Evolutionary conservation across 352 stramenopile species (phyloP), one percentile per base, ranked within the genome.

Genomic region (Globisporangium rhizosaccharum): DNA sequence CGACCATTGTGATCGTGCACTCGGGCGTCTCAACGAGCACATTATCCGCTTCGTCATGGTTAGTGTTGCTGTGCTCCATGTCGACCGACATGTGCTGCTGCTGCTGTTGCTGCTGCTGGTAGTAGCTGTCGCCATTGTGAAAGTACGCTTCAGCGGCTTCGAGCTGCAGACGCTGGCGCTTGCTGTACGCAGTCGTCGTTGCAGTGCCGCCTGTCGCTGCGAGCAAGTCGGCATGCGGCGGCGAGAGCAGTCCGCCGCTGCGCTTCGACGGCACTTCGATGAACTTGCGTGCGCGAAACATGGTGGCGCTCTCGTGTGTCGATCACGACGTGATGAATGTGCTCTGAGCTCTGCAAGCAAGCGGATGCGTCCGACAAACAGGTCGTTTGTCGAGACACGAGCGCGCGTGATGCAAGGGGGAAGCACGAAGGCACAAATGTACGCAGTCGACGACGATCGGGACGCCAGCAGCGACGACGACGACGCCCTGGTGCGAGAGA

Each of bases 201-300:
- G 58, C 58, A 2, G 58, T 45, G 36, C 59, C 59, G 26, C 59
- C 59, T 6, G 58, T 59, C 18, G 58, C 58, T 15, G 39, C 25
- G 36, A 79, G 60, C 42, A 70, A 61, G 47, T 85, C 72, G 17
- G 67, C 39, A 11, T 68, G 54, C 17, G 62, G 65, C 28, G 68
- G 68, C 44, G 61, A 69, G 47, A 83, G 68, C 56, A 81, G 67
- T 47, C 68, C 75, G 44, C 66, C 68, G 59, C 69, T 65, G 64
- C 82, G 77, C 78, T 90, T 90, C 46, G 69, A 66, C 45, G 80
- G 73, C 70, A 79, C 66, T 28, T 88, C 79, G n/a, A 67, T 68
- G 58, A 78, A 76, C 72, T 85, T 85, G 25, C 80, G 78, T n/a
- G 79, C 66, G 56, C 77, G 81, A 55, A 92, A 92, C 82, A 92